Evolutionary conservation across 257 asterid genomes (phyloP).

Genomic region (Voacanga thouarsii): DNA sequence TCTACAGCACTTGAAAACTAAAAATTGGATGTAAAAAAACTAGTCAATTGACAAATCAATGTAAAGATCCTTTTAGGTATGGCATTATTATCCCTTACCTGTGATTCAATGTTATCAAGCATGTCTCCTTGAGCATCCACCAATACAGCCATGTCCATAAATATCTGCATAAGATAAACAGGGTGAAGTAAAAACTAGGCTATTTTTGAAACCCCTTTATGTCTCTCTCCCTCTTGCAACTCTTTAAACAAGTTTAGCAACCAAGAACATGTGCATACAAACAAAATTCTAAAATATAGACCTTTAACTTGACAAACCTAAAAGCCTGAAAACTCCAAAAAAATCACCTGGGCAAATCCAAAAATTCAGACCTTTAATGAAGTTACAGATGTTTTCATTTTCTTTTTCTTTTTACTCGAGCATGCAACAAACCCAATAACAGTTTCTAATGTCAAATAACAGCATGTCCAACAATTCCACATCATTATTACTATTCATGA

Average conservation of each 20-base stretch:
- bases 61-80: background rate
- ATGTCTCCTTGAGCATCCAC: constrained; percentile 99
- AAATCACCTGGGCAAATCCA: background rate
- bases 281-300: background rate
- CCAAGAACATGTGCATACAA: background rate
- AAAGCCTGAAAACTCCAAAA: too few relatives aligned
- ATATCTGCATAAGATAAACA: constrained; percentile 48
- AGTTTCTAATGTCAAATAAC: background rate
- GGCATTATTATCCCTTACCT: constrained; percentile 42
- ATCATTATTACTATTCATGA: too few relatives aligned
- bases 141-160: constrained; percentile 95
- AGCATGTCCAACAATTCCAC: background rate
- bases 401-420: too few relatives aligned
- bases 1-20: constrained; percentile 96
- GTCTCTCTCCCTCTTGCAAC: background rate
- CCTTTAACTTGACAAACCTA: background rate
- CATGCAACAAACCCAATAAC: background rate
- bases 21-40: background rate
- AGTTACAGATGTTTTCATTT: background rate
- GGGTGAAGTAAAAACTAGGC: background rate
- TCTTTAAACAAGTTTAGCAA: background rate
- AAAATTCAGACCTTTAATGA: background rate
- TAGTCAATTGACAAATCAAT: background rate
- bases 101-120: constrained; percentile 96
- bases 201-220: background rate